Percentiles rank a stretch among this genome's conserved stretches.
Conservation (phyloP, 495 filamentous ascomycete genomes). For the Penicillium ochrochloron region DNA sequence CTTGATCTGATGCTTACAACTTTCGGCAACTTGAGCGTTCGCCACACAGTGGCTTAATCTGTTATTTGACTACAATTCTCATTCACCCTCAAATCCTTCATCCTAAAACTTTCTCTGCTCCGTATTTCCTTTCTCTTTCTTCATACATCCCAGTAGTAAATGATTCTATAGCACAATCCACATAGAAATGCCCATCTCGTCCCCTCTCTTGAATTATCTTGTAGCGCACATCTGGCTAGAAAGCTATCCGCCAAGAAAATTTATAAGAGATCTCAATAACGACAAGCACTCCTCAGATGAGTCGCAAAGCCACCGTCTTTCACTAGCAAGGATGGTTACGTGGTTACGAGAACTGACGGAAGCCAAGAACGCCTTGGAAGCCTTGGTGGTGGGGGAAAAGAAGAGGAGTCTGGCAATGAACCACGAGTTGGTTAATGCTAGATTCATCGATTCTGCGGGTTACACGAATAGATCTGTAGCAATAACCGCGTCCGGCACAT, state of each 20-base stretch:
- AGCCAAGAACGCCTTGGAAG: background rate
- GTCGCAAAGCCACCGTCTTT: background rate
- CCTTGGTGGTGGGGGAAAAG: background rate
- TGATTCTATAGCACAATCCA: too few relatives aligned
- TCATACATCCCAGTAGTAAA: too few relatives aligned
- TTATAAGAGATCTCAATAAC: background rate
- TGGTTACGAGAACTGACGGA: background rate
- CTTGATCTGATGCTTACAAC: background rate
- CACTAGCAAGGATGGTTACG: background rate
- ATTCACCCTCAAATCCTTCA: background rate
- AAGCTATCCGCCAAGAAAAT: background rate
- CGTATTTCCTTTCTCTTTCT: too few relatives aligned
- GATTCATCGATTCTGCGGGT: background rate
- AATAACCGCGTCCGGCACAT: constrained; percentile 19
- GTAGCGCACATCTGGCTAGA: background rate
- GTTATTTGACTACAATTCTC: background rate
- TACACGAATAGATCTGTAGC: constrained; percentile 15
- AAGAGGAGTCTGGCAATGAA: background rate
- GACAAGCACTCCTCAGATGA: background rate
- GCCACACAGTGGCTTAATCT: background rate
- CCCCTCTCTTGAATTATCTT: background rate
- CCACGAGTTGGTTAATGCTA: background rate
- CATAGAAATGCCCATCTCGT: background rate
- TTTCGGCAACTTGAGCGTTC: background rate
- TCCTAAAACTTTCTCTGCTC: background rate